Evolutionary conservation across 2,329 filamentous ascomycete species (phyloP).

Genomic region (Diplodia sapinea): DNA sequence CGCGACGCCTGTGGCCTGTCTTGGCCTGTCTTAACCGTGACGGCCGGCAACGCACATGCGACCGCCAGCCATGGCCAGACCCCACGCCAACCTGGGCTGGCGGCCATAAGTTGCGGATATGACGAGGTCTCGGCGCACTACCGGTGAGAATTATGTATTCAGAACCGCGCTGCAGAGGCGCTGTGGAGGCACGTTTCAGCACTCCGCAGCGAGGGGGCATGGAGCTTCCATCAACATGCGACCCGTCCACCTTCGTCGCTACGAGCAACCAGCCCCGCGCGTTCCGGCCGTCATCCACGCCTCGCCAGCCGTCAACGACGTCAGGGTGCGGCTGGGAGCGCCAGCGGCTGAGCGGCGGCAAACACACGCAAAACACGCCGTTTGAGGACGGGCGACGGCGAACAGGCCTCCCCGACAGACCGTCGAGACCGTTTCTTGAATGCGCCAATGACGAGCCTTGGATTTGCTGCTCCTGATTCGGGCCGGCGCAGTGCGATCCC

Average conservation of each 20-base stretch:
- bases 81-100: conserved; percentile 1
- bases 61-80: conserved; percentile 5
- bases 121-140: background rate
- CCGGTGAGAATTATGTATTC: background rate
- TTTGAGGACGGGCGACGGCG: background rate
- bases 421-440: no score
- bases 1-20: background rate
- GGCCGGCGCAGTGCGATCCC: background rate
- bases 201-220: background rate
- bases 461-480: conserved; percentile 10
- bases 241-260: conserved; percentile 17
- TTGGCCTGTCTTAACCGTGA: background rate
- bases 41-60: conserved; percentile 10
- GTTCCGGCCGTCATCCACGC: background rate
- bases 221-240: conserved; percentile 21
- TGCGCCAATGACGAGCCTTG: background rate
- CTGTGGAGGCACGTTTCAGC: conserved; percentile 11
- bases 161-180: background rate
- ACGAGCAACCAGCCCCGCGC: conserved; percentile 2
- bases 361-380: conserved; percentile 2
- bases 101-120: background rate
- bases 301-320: conserved; percentile 6
- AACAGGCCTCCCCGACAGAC: no score
- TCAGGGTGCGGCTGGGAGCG: background rate
- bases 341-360: conserved; percentile 1